These are phyloP conservation scores for Fusarium dimerum DNA, from an alignment of 2,329 filamentous ascomycete species.

Conservation along the genomic window DNA sequence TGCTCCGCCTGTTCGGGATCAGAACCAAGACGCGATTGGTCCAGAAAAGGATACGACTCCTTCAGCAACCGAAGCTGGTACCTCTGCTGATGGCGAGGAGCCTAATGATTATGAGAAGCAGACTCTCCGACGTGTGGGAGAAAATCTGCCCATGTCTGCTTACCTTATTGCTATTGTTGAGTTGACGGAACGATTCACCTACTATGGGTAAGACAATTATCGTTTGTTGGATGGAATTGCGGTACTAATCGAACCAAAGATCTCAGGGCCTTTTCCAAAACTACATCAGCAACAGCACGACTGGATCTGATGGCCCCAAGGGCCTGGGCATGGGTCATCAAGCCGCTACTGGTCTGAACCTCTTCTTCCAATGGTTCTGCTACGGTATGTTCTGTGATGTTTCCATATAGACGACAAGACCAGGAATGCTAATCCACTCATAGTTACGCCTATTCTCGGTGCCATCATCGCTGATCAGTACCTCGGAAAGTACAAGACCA, in stretches of 20 bases:
- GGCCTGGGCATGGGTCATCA: conserved; percentile 57
- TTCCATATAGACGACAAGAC: not conserved
- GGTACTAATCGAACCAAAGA: not conserved
- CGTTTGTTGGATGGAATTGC: not conserved
- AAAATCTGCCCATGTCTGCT: conserved; percentile 55
- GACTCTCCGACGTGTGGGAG: conserved; percentile 53
- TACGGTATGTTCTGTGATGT: conserved; percentile 31
- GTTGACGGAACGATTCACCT: conserved; percentile 58
- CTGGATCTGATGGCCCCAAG: conserved; percentile 43
- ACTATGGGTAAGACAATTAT: conserved; percentile 42
- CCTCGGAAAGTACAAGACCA: conserved; percentile 63
- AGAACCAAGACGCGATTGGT: conserved; percentile 10
- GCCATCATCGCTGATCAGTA: conserved; percentile 60
- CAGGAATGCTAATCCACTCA: not conserved
- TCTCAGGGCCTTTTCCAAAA: conserved; percentile 56
- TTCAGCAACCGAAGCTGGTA: conserved; percentile 29
- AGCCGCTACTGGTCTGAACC: conserved; percentile 54
- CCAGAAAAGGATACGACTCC: not conserved
- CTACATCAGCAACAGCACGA: conserved; percentile 44
- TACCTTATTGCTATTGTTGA: conserved; percentile 60
- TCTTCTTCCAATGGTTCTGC: conserved; percentile 57
- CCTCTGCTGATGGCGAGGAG: conserved; percentile 49
- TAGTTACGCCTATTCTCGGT: conserved; percentile 47
- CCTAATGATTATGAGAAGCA: conserved; percentile 53
- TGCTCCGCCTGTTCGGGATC: conserved; percentile 24